Evolutionary conservation across 352 stramenopile genomes (phyloP).

Genomic region (Blastocystis sp.): DNA sequence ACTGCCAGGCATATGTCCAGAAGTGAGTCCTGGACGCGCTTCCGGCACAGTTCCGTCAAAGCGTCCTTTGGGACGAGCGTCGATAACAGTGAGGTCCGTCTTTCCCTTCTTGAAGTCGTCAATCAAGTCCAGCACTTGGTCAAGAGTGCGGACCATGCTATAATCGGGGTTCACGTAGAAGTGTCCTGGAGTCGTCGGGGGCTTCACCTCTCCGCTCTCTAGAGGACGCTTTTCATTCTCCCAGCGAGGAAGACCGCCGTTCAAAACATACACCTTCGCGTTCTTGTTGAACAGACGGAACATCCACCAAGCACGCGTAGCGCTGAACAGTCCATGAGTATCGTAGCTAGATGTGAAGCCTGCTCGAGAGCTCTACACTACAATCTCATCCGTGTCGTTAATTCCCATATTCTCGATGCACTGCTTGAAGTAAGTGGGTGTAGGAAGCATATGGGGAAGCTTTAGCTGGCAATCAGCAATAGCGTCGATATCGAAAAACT

Average conservation of each 20-base stretch:
- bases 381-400: conserved; percentile 58
- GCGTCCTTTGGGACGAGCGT: conserved; percentile 32
- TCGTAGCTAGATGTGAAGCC: conserved; percentile 25
- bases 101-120: conserved; percentile 48
- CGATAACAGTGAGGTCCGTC: conserved; percentile 12
- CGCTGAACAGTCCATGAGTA: conserved; percentile 57
- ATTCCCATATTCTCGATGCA: conserved; percentile 55
- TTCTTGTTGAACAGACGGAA: conserved; percentile 59
- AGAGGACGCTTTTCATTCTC: conserved; percentile 26
- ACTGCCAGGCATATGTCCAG: conserved; percentile 56
- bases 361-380: neutral
- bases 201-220: neutral
- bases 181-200: neutral
- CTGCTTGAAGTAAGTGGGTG: conserved; percentile 53
- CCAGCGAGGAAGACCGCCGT: conserved; percentile 56
- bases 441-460: conserved; percentile 57
- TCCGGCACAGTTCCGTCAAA: conserved; percentile 47
- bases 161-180: conserved; percentile 60
- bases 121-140: conserved; percentile 57
- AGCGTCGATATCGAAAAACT: conserved; percentile 57
- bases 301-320: conserved; percentile 58
- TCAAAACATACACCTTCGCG: conserved; percentile 52
- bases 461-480: conserved; percentile 28
- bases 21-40: conserved; percentile 10
- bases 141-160: conserved; percentile 29